Evolutionary conservation across 2,329 filamentous ascomycete genomes (phyloP), one percentile per base, ranked within the genome.

Genomic region (Aaosphaeria pasadenensis): DNA sequence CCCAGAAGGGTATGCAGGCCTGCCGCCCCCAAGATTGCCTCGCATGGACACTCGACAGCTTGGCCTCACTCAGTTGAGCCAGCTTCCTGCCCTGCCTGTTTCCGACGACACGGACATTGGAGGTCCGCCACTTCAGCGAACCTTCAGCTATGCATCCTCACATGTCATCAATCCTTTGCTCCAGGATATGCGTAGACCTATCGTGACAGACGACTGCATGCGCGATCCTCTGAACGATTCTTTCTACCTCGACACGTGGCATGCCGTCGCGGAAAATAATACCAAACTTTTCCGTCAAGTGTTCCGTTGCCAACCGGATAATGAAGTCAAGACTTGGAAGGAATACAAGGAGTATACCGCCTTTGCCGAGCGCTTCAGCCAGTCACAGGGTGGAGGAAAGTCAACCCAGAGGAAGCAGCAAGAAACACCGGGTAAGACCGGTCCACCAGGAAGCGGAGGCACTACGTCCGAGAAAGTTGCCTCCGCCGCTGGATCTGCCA

Each of bases 261-360:
- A 87, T 55, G 80, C 84, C 13, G 85, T 91, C 45, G 94, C 94
- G 1, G 85, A 88, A 54, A 97, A 97, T 75, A 99, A 99, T 68
- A 99, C 94, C 3, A 92, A 91, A 66, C 81, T 99, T 42, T 99
- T 89, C 74, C 87, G 94, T 31, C 84, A 88, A 52, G 92, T 99
- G 6, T 99, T 99, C 76, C 85, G 91, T 42, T 96, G 91, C 71
- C 95, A 95, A 88, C 94, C 94, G 1, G 94, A 99, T 67, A 96
- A 86, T 44, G 90, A 96, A 64, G 94, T 96, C 29, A 86, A 84
- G 54, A 92, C 88, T 39, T 99, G 94, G 94, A 85, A 88, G 56
- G 88, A 95, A 54, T 99, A 99, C 71, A 87, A 89, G 54, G 87
- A 95, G 56, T 95, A 88, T 63, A 79, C 82, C 46, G 80, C 84